Evolutionary conservation across 345 rosid species (phyloP), one percentile per base, ranked within the genome.

Genomic region (Eucalyptus marginata): DNA sequence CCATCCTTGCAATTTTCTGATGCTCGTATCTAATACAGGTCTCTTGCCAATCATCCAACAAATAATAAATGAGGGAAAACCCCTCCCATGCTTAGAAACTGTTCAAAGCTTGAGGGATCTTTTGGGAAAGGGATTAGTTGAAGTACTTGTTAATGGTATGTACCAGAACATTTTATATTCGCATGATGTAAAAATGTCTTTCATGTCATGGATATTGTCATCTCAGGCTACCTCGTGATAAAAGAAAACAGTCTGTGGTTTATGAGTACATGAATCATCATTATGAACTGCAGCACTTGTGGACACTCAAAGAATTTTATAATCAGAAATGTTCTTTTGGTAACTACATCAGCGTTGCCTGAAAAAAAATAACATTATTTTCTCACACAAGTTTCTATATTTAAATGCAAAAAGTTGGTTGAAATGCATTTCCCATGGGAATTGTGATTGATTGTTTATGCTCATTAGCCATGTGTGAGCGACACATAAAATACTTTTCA

Each of bases 11-110:
- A 50, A 87, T 43, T 27, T 50, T 59, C 66, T 49, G 33, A 86
- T 80, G 18, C 47, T 64, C 12, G 1, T 40, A 14, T 50, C 79
- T 90, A 84, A 86, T 86, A 47, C 84, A 98, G 99, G 99, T 94
- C 93, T 98, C 87, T 89, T 98, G 93, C 99, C 99, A 88, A 95
- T 97, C 91, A 94, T 98, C 91, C 95, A 94, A 88, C 94, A 94
- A 86, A 88, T 97, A 90, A 92, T 92, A 89, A 92, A 89, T 92
- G 94, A 88, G 87, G 98, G 95, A 90, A 92, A 90, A 89, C 89
- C 92, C 92, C 87, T 96, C 87, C 94, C 93, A 88, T 94, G 94
- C 87, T 87, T 88, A 81, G 94, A 94, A 89, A 86, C 91, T 79
- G 90, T 90, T 90, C 94, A 88, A 89, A 68, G 87, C 88, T 93